Evolutionary conservation across 768 basidiomycete genomes (phyloP).

Genomic region (Pilatotrama ljubarskyi): DNA sequence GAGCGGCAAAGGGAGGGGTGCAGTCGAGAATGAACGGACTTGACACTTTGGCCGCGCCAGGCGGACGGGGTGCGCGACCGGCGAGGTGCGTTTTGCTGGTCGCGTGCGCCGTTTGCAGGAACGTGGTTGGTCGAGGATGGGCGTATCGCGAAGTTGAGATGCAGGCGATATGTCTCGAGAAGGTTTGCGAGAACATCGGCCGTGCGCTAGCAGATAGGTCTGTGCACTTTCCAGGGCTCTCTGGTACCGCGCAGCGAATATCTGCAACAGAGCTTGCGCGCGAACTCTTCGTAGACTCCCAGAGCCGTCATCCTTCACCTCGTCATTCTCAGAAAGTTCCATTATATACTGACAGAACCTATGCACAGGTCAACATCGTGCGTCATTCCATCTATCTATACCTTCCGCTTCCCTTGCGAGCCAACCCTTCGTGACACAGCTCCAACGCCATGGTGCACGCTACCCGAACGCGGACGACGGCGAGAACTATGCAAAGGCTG

Average conservation of each 20-base stretch:
- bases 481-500: conserved; percentile 44
- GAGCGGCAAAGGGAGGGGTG: background rate
- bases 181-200: too few species aligned
- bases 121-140: background rate
- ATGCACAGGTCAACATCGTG: conserved; percentile 59
- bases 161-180: too few species aligned
- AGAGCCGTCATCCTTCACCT: background rate
- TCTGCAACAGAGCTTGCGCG: too few species aligned
- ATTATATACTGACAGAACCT: background rate
- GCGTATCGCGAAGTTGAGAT: background rate
- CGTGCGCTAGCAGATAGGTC: too few species aligned
- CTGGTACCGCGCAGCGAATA: too few species aligned
- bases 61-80: background rate
- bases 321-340: background rate
- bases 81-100: background rate
- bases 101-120: background rate
- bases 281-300: background rate
- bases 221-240: too few species aligned
- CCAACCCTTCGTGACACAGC: conserved; percentile 38
- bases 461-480: conserved; percentile 61
- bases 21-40: background rate
- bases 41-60: too few species aligned
- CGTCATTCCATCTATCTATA: conserved; percentile 24
- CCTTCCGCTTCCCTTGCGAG: background rate
- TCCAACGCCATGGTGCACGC: conserved; percentile 81